Evolutionary conservation across 2,329 filamentous ascomycete genomes (phyloP).

Genomic region (Celoporthe dispersa): DNA sequence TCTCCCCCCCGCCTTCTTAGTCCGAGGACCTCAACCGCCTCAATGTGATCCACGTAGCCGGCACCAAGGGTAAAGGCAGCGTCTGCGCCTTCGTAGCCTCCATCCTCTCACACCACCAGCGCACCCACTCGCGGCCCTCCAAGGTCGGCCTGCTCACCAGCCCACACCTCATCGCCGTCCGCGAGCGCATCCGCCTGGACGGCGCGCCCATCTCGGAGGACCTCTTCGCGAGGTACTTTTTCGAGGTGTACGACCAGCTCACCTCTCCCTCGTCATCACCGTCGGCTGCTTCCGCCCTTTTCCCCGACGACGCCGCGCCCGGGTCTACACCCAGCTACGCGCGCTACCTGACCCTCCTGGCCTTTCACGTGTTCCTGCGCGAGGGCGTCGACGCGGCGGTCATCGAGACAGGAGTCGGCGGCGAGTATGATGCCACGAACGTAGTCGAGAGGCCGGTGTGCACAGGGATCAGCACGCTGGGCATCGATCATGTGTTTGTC

Average conservation of each 20-base stretch:
- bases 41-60: constrained; percentile 72
- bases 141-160: constrained; percentile 70
- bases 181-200: constrained; percentile 69
- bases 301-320: constrained; percentile 38
- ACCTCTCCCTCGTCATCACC: constrained; percentile 32
- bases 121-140: constrained; percentile 39
- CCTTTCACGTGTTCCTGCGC: constrained; percentile 67
- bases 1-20: constrained; percentile 30
- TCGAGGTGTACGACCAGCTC: constrained; percentile 67
- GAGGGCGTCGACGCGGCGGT: constrained; percentile 67
- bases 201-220: constrained; percentile 60
- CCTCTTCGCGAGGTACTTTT: constrained; percentile 68
- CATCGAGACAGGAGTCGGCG: constrained; percentile 70
- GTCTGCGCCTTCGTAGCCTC: constrained; percentile 71
- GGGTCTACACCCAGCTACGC: constrained; percentile 59
- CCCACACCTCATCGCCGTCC: constrained; percentile 69
- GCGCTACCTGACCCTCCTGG: constrained; percentile 64
- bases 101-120: constrained; percentile 60
- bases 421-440: constrained; percentile 72
- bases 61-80: constrained; percentile 78
- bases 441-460: constrained; percentile 62
- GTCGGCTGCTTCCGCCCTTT: constrained; percentile 35
- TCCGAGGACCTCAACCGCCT: constrained; percentile 59
- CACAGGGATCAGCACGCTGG: constrained; percentile 67
- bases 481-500: constrained; percentile 69